Base-by-base conservation (phyloP, 2,329 filamentous ascomycete genomes). In the Chaetomium sp. region DNA sequence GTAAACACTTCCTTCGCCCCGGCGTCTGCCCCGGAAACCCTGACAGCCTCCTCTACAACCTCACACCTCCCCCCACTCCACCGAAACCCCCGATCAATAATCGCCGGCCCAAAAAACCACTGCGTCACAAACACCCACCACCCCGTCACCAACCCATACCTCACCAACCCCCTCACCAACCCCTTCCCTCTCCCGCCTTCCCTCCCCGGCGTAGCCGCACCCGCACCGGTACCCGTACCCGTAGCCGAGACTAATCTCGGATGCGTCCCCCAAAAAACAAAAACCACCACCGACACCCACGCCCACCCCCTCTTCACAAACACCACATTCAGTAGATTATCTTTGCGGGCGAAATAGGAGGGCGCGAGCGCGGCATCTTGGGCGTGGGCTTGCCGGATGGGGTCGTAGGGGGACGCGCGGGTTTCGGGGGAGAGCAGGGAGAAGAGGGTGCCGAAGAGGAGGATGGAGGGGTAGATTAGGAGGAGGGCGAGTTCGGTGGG, bases 231-330 rank as follows among this genome's bases (percentile, higher is more conserved):
- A n/a, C n/a, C n/a, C n/a, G n/a, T n/a, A n/a, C n/a, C n/a, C n/a
- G n/a, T n/a, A n/a, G n/a, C n/a, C n/a, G n/a, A n/a, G n/a, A n/a
- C n/a, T n/a, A n/a, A n/a, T n/a, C n/a, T n/a, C n/a, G n/a, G 83
- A 67, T 95, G 87, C 32, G 84, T 85, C 43, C 85, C 70, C 6
- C 88, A 70, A 59, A 96, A 89, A 12, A 81, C 70, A 37, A 80
- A 71, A 66, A 96, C 91, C 0, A 89, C 86, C 8, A 82, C 68
- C 0, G 88, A 91, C 35, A 89, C 85, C 94, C 94, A 99, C 49
- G 86, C 81, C 94, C 94, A 99, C 59, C 92, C 92, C 53, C 88
- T 79, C 77, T 99, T 99, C 66, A 99, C 94, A 68, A 97, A 99
- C 65, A 91, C 81, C 47, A 88, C 72, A 69, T 99, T 99, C 80